Percentiles rank a stretch among this genome's conserved stretches.
These are phyloP conservation scores for Irpex sp. DNA, from an alignment of 1,284 basidiomycete species.

Conservation along the genomic window DNA sequence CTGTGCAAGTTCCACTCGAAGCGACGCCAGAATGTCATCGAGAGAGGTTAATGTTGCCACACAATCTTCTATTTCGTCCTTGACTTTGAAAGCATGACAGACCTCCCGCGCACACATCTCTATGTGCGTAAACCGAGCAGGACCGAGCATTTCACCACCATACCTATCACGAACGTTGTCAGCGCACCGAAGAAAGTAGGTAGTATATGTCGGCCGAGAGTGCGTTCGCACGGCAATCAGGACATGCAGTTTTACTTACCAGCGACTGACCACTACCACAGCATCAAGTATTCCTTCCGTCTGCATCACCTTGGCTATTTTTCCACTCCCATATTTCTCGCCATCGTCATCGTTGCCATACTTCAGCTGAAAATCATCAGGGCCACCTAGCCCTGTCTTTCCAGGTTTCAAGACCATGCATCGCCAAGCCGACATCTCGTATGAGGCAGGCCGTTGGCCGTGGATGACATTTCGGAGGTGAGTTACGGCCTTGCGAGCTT, in stretches of 20 bases:
- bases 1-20: conserved; percentile 49
- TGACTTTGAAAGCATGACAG: conserved; percentile 58
- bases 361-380: conserved; percentile 68
- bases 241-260: conserved; percentile 39
- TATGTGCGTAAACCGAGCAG: conserved; percentile 75
- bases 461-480: conserved; percentile 54
- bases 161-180: conserved; percentile 47
- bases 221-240: not conserved
- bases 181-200: not conserved
- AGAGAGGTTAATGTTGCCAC: conserved; percentile 55
- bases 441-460: conserved; percentile 50
- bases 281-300: conserved; percentile 56
- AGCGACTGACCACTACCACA: conserved; percentile 72
- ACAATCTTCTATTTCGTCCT: conserved; percentile 61
- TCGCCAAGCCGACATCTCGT: conserved; percentile 74
- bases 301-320: conserved; percentile 68
- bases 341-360: conserved; percentile 66
- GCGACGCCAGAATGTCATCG: conserved; percentile 54
- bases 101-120: conserved; percentile 72
- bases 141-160: conserved; percentile 70
- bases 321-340: conserved; percentile 64
- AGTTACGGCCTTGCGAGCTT: conserved; percentile 42
- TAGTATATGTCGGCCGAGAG: not conserved
- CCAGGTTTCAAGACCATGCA: conserved; percentile 70
- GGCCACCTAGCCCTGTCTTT: conserved; percentile 61